Conservation (phyloP, 2,329 filamentous ascomycete species). For the Aspergillus melleus region DNA sequence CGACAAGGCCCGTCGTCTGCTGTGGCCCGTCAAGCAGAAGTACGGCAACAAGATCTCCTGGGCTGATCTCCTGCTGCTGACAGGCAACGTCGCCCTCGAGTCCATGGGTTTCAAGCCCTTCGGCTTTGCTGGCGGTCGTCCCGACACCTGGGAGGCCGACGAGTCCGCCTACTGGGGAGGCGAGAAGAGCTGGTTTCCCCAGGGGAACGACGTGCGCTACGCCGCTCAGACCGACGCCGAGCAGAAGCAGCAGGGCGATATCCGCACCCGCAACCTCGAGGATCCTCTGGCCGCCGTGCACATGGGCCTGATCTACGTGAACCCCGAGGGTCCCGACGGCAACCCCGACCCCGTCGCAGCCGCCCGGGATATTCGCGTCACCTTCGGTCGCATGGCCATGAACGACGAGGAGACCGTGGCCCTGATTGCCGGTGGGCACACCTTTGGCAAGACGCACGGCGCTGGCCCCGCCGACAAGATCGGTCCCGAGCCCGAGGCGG, state of each 20-base stretch:
- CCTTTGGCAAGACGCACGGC: slow-evolving; percentile 79
- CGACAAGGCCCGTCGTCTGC: slow-evolving; percentile 76
- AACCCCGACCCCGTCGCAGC: slow-evolving; percentile 68
- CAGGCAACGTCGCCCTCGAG: slow-evolving; percentile 75
- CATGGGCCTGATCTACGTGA: slow-evolving; percentile 81
- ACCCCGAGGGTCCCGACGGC: slow-evolving; percentile 75
- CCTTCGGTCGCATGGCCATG: slow-evolving; percentile 80
- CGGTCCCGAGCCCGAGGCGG: slow-evolving; percentile 66
- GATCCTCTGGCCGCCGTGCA: slow-evolving; percentile 66
- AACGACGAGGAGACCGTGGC: slow-evolving; percentile 80
- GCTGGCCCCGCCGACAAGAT: slow-evolving; percentile 65
- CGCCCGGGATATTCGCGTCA: slow-evolving; percentile 70
- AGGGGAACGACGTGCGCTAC: slow-evolving; percentile 72
- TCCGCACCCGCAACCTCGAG: slow-evolving; percentile 61
- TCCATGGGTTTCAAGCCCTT: slow-evolving; percentile 73
- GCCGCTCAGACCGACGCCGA: slow-evolving; percentile 43
- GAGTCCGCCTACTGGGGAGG: slow-evolving; percentile 76
- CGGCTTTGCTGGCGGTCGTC: slow-evolving; percentile 71
- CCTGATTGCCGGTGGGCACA: slow-evolving; percentile 75
- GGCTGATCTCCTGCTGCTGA: slow-evolving; percentile 70
- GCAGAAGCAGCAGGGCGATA: slow-evolving; percentile 24
- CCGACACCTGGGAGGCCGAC: slow-evolving; percentile 73
- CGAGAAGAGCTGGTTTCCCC: slow-evolving; percentile 66
- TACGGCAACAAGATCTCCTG: slow-evolving; percentile 81
- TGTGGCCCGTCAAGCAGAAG: slow-evolving; percentile 83